Evolutionary conservation across 2,329 filamentous ascomycete genomes (phyloP), one percentile per base, ranked within the genome.

Genomic region (Aspergillaceae sp.): DNA sequence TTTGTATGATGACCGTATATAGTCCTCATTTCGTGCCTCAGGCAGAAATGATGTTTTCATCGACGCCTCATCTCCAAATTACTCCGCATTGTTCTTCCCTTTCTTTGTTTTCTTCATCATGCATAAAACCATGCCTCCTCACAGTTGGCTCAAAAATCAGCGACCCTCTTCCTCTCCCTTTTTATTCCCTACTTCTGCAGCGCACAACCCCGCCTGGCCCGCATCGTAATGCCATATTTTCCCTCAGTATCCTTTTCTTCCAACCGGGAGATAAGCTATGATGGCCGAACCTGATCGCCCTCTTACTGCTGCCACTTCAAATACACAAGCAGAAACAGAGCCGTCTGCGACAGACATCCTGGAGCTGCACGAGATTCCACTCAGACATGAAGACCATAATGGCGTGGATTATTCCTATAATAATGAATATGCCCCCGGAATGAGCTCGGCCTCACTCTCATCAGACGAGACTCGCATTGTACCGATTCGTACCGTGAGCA

Each of bases 391-490:
- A 19, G 19, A 19, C 19, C 19, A 2, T 19, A 19, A 19, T 19
- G 19, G 19, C 19, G 19, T 19, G 19, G 19, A 19, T 19, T 19
- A 19, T 19, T 19, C 19, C 2, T 19, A 19, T 19, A 19, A 19
- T 19, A 19, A 19, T 19, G 19, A 19, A 19, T 19, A 59, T 40
- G 64, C 62, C 2, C 57, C 6, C 3, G 34, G 26, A 1, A 36
- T 3, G 26, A 7, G 34, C n/a, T 5, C 46, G 1, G 51, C 48
- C 0, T 67, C 65, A 1, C 52, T 61, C 7, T 67, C 65, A 0
- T 66, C 64, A 0, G 62, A 58, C 0, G 65, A 68, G 42, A 59
- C 58, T 42, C 59, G 59, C 4, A 33, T 59, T 26, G 49, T 55
- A 2, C 50, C 58, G 8, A 49, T 50, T 30, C 60, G 56, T 2